A percentile compares a stretch with the other conserved stretches of the same genome.
These are phyloP conservation scores for Carex sylvatica DNA, from an alignment of 202 grass and related monocot genomes.

Conservation along the genomic window DNA sequence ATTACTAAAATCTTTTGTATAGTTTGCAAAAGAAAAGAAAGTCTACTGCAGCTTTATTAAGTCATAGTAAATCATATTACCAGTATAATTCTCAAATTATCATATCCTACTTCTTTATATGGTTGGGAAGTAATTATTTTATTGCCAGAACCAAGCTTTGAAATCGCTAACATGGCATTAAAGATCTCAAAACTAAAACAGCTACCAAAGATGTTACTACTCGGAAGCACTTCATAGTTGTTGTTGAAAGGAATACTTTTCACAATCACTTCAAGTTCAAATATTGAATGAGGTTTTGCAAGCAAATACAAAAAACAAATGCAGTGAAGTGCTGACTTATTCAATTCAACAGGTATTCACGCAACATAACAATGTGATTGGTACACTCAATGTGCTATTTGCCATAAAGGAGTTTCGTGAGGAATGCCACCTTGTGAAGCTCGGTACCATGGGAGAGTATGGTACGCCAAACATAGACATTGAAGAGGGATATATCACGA, in stretches of 20 bases:
- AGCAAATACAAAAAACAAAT: background rate
- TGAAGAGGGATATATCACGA: conserved; percentile 85
- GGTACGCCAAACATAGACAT: conserved; percentile 98
- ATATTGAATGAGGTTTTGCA: background rate
- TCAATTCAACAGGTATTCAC: conserved; percentile 39
- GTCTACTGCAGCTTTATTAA: background rate
- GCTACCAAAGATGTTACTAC: background rate
- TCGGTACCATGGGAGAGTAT: conserved; percentile 96
- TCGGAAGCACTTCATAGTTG: background rate
- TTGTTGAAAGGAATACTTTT: background rate
- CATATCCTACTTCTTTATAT: background rate
- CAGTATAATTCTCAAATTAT: background rate
- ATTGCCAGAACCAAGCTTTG: background rate
- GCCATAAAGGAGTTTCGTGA: conserved; percentile 79
- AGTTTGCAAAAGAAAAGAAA: background rate
- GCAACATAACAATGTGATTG: conserved; percentile 94
- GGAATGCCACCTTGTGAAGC: conserved; percentile 89
- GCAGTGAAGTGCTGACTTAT: background rate
- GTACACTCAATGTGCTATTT: conserved; percentile 93
- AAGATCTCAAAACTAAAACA: background rate
- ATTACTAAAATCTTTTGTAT: background rate
- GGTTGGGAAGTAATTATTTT: background rate
- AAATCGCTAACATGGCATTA: background rate
- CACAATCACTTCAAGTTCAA: background rate
- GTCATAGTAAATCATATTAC: background rate